Conservation (phyloP, 345 rosid species). For the Aquilaria yunnanensis region DNA sequence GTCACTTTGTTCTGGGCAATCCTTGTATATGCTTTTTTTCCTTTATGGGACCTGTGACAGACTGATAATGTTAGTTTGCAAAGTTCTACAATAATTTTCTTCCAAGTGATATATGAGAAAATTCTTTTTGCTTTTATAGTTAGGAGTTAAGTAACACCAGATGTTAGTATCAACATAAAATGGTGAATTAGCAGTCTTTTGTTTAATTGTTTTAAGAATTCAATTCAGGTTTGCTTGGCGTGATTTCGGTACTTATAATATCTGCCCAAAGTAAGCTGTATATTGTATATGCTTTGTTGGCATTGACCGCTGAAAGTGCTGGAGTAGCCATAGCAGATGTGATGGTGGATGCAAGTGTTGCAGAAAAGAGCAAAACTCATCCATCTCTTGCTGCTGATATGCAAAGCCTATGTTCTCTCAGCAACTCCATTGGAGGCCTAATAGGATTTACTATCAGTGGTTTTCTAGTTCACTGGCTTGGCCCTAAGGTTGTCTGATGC, state of each 20-base stretch:
- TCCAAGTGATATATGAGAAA: too few species aligned
- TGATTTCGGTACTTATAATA: constrained; percentile 56
- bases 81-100: too few species aligned
- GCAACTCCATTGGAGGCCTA: constrained; percentile 74
- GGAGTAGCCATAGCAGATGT: constrained; percentile 89
- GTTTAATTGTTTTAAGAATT: not conserved
- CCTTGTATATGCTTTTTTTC: too few species aligned
- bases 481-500: constrained; percentile 56
- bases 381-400: constrained; percentile 83
- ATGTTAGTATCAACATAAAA: too few species aligned
- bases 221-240: constrained; percentile 68
- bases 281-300: constrained; percentile 51
- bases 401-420: constrained; percentile 84
- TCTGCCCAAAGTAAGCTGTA: constrained; percentile 63
- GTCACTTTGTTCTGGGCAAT: too few species aligned
- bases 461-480: constrained; percentile 75
- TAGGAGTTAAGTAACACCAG: too few species aligned
- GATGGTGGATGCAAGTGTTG: constrained; percentile 91
- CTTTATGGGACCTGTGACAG: too few species aligned
- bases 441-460: constrained; percentile 81
- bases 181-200: too few species aligned
- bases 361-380: constrained; percentile 66
- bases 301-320: constrained; percentile 72
- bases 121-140: too few species aligned
- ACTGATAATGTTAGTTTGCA: too few species aligned